Evolutionary conservation across 805 yeast species (phyloP).

Genomic region (Candida anglica): DNA sequence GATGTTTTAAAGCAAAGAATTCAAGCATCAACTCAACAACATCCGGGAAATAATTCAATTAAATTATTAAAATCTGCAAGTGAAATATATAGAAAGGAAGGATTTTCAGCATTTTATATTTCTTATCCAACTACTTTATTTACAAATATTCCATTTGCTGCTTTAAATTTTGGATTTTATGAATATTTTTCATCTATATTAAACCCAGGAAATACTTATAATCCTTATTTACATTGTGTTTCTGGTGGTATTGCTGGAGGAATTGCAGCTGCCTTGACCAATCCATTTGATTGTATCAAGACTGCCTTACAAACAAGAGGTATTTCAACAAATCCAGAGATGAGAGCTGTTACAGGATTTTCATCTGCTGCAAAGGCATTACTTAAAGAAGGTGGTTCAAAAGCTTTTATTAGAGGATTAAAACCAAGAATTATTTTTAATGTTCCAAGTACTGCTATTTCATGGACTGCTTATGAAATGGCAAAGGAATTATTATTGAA

Average conservation of each 20-base stretch:
- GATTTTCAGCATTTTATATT: conserved; percentile 77
- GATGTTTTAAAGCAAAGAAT: conserved; percentile 94
- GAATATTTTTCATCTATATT: conserved; percentile 75
- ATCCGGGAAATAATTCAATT: conserved; percentile 15
- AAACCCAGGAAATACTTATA: conserved; percentile 75
- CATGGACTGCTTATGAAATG: conserved; percentile 98
- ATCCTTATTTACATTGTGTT: conserved; percentile 87
- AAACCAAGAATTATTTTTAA: conserved; percentile 89
- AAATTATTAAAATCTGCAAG: conserved; percentile 35
- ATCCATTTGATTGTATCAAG: conserved; percentile 91
- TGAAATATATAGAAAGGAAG: conserved; percentile 56
- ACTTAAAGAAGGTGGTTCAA: conserved; percentile 52
- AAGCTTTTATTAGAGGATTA: conserved; percentile 78
- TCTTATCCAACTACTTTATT: conserved; percentile 92
- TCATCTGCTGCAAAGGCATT: conserved; percentile 67
- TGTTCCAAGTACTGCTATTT: conserved; percentile 93
- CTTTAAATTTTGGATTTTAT: conserved; percentile 88
- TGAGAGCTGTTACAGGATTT: conserved; percentile 62
- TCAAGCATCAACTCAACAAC: conserved; percentile 46
- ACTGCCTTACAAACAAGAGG: conserved; percentile 86
- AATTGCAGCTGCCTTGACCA: conserved; percentile 89
- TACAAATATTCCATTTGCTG: conserved; percentile 93
- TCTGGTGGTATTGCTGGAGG: conserved; percentile 96
- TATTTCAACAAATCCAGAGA: conserved; percentile 40
- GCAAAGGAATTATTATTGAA: conserved; percentile 68